Evolutionary conservation across 2,329 filamentous ascomycete species (phyloP), one percentile per base, ranked within the genome.

Genomic region (Acarospora socialis): DNA sequence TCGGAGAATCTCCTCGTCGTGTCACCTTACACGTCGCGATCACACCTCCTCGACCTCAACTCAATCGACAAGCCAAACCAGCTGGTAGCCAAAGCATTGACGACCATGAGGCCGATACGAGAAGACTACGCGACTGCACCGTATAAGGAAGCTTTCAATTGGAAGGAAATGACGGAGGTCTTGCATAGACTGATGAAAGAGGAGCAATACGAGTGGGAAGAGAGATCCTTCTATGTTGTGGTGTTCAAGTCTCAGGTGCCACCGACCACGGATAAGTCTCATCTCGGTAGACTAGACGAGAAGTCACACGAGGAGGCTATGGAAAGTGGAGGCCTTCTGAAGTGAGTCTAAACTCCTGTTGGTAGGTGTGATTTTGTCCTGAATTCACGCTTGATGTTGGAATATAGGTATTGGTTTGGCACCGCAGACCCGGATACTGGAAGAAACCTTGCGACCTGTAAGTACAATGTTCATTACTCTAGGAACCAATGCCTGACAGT

Each of bases 371-470:
- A n/a, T n/a, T n/a, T n/a, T n/a, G n/a, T n/a, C n/a, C n/a, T n/a
- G n/a, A n/a, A n/a, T n/a, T n/a, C n/a, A n/a, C n/a, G n/a, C n/a
- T n/a, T n/a, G n/a, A n/a, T n/a, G n/a, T n/a, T n/a, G n/a, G n/a
- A n/a, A n/a, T n/a, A n/a, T n/a, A n/a, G n/a, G n/a, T 93, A 94
- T 56, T 93, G 86, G 83, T 93, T 92, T 53, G 82, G 83, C 2
- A 64, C 60, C 20, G 76, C 78, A 13, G 73, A 92, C 56, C 59
- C 53, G 25, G 63, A 78, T 31, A n/a, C n/a, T n/a, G 66, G 77
- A 39, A 65, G 72, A 48, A 93, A 93, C 57, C 55, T 94, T 46
- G 86, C 86, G 25, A 93, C 84, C 29, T 84, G 75, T 74, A 49
- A 50, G 63, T 57, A 33, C 39, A 26, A 7, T 15, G 7, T 27